phyloP scores from a whole-genome alignment of 2,329 filamentous ascomycete genomes.

The Botrytis aclada region DNA sequence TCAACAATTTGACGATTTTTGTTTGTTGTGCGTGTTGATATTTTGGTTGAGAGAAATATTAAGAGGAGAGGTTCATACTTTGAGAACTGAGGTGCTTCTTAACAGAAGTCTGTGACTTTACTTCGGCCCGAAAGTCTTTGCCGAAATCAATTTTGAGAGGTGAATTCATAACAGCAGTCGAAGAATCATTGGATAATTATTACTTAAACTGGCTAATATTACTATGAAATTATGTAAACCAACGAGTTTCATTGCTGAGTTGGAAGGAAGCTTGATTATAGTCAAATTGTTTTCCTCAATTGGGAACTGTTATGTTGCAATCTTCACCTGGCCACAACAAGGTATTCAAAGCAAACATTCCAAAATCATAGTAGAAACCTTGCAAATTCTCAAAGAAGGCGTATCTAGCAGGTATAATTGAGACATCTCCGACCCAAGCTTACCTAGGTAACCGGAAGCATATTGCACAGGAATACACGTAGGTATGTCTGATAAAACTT shows the following conservation, averaged over 20 bases:
- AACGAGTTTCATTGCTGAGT: background rate
- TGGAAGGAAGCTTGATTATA: background rate
- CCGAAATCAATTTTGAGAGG: background rate
- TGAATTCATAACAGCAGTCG: background rate
- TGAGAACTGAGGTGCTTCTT: background rate
- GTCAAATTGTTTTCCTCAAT: background rate
- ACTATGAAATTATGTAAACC: background rate
- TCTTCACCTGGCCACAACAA: background rate
- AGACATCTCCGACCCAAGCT: background rate
- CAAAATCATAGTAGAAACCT: background rate
- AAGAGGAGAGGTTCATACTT: background rate
- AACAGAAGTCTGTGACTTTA: background rate
- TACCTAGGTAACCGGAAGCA: too few species aligned
- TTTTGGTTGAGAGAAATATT: background rate
- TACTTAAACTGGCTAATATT: background rate
- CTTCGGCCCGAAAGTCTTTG: background rate
- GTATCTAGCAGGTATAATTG: background rate
- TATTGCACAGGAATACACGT: background rate
- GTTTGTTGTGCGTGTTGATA: background rate
- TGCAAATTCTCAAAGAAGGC: background rate
- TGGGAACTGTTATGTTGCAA: background rate
- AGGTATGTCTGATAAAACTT: background rate
- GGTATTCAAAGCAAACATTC: background rate
- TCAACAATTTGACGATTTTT: slow-evolving; percentile 6
- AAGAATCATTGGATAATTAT: background rate